These are phyloP conservation scores for Nakazawaea molendinolei DNA, from an alignment of 805 yeast species.

Conservation along the genomic window DNA sequence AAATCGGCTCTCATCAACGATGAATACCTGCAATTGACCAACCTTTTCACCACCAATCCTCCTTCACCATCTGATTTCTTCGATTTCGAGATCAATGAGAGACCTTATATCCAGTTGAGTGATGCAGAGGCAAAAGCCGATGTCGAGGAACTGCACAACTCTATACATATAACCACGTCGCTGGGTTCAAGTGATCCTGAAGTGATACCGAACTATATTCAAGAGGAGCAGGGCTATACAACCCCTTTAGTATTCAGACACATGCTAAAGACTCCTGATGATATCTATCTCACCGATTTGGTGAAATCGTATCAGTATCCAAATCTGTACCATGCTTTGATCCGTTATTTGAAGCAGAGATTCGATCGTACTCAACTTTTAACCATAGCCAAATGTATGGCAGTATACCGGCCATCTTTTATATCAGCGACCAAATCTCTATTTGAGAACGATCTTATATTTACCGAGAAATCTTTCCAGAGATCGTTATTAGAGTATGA, in stretches of 20 bases:
- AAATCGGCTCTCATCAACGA: slow-evolving; percentile 31
- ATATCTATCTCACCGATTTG: slow-evolving; percentile 35
- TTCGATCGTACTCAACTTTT: slow-evolving; percentile 33
- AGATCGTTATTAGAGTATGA: slow-evolving; percentile 53
- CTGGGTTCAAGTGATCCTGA: slow-evolving; percentile 3
- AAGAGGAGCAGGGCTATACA: slow-evolving; percentile 37
- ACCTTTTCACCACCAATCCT: slow-evolving; percentile 28
- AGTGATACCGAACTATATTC: slow-evolving; percentile 32
- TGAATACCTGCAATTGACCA: slow-evolving; percentile 34
- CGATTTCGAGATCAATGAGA: slow-evolving; percentile 21
- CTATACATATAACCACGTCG: slow-evolving; percentile 7
- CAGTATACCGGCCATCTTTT: slow-evolving; percentile 67
- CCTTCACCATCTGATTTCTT: slow-evolving; percentile 26
- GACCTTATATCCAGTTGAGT: slow-evolving; percentile 13
- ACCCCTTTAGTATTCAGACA: slow-evolving; percentile 54
- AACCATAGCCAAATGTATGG: slow-evolving; percentile 50
- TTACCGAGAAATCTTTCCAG: slow-evolving; percentile 53
- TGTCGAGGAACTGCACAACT: neutral
- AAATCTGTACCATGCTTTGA: slow-evolving; percentile 53
- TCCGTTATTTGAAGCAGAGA: slow-evolving; percentile 45
- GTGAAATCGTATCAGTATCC: slow-evolving; percentile 54
- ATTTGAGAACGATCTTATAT: slow-evolving; percentile 63
- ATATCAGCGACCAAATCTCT: slow-evolving; percentile 69
- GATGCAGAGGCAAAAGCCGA: neutral
- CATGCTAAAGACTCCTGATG: slow-evolving; percentile 44